Conservation (phyloP, 2,329 filamentous ascomycete species). For the Xylaria arbuscula region DNA sequence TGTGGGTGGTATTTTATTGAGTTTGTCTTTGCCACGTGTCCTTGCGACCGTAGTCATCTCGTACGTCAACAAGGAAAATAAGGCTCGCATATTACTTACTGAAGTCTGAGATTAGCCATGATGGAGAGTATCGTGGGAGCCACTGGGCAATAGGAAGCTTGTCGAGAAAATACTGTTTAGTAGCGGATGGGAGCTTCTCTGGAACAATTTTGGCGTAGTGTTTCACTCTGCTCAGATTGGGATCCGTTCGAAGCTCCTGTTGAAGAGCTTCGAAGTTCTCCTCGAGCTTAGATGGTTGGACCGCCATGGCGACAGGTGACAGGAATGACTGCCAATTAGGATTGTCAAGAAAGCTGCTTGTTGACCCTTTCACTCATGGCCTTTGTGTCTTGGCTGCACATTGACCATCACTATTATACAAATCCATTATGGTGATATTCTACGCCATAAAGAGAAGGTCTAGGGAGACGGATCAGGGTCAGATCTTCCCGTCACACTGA, state of each 20-base stretch:
- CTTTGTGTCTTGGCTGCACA: conserved; percentile 19
- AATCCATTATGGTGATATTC: not conserved
- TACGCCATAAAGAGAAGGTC: conserved; percentile 41
- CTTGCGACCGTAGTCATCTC: not conserved
- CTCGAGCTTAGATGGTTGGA: conserved; percentile 34
- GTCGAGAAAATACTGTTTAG: conserved; percentile 66
- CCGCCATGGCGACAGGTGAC: conserved; percentile 36
- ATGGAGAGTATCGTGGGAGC: conserved; percentile 69
- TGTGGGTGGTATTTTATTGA: not conserved
- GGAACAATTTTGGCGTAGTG: conserved; percentile 48
- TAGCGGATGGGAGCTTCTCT: conserved; percentile 60
- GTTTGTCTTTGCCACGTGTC: not conserved
- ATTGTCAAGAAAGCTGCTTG: conserved; percentile 7
- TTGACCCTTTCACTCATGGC: conserved; percentile 1
- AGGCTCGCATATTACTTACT: conserved; percentile 43
- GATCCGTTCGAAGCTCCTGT: conserved; percentile 53
- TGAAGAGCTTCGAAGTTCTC: conserved; percentile 41
- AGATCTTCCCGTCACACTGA: conserved; percentile 12
- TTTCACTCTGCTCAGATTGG: conserved; percentile 52
- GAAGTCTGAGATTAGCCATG: conserved; percentile 71
- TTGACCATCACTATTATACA: conserved; percentile 12
- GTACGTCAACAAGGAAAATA: not conserved
- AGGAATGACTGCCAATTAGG: conserved; percentile 4
- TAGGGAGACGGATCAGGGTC: conserved; percentile 9
- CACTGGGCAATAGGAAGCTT: conserved; percentile 72